Conservation (phyloP, 192 early-diverging fungal genomes). For the Chytriomyces sp. region DNA sequence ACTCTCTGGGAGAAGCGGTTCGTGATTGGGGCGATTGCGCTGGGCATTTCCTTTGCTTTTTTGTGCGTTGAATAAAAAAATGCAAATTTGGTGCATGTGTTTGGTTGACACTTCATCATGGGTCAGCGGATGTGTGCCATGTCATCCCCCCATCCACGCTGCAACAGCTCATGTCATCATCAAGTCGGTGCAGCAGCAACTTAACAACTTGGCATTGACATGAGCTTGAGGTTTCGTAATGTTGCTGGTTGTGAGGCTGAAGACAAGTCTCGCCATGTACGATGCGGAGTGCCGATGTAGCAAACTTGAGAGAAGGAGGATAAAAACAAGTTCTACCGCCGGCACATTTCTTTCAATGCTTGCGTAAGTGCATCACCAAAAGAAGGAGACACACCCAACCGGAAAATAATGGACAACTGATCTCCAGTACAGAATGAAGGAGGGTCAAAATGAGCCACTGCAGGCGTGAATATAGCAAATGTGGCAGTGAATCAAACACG, state of each 20-base stretch:
- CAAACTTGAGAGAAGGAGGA: no score
- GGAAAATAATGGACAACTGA: no score
- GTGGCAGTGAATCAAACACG: no score
- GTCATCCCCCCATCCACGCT: background rate
- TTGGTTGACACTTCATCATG: background rate
- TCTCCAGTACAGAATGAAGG: no score
- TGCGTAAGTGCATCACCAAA: no score
- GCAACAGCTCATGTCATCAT: background rate
- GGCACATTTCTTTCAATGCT: no score
- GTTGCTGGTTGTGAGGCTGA: background rate
- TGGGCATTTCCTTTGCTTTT: slow-evolving; percentile 31
- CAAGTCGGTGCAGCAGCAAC: background rate
- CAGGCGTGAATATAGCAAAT: no score
- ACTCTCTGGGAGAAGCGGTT: slow-evolving; percentile 48
- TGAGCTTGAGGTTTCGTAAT: background rate
- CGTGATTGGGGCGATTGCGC: slow-evolving; percentile 58
- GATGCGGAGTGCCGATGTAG: no score
- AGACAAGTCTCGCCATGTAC: no score
- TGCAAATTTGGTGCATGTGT: background rate
- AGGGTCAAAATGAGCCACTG: no score
- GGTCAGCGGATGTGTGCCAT: background rate
- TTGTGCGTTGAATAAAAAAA: background rate
- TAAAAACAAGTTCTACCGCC: no score
- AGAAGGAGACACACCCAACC: no score
- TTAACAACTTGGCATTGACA: background rate